A percentile compares a stretch with the other conserved stretches of the same genome.
phyloP scores from a whole-genome alignment of 352 stramenopile species.

The Aphanomyces astaci region DNA sequence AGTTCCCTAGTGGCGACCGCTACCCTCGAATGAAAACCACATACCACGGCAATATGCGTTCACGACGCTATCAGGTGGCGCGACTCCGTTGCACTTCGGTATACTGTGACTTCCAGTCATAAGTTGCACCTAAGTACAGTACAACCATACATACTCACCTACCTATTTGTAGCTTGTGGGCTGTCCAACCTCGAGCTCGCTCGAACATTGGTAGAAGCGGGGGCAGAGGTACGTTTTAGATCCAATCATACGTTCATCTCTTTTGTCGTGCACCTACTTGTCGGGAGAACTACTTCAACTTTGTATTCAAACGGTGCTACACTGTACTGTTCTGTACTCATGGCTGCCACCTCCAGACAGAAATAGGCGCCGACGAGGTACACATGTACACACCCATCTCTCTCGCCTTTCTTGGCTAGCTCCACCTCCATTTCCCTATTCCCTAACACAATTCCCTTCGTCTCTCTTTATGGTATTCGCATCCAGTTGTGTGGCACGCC shows the following conservation, averaged over 20 bases:
- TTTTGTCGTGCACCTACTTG: no score
- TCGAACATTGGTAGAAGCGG: slow-evolving; percentile 1
- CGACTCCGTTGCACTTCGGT: slow-evolving; percentile 42
- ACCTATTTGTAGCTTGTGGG: slow-evolving; percentile 13
- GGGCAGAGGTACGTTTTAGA: background rate
- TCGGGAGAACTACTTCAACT: no score
- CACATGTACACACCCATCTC: no score
- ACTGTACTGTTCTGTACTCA: no score
- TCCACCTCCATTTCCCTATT: no score
- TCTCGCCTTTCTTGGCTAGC: no score
- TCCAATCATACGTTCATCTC: no score
- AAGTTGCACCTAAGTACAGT: no score
- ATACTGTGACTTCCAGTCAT: slow-evolving; percentile 32
- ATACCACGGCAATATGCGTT: slow-evolving; percentile 38
- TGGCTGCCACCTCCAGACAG: background rate
- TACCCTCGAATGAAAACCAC: slow-evolving; percentile 40
- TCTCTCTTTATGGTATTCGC: background rate
- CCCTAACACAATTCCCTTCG: no score
- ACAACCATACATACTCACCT: no score
- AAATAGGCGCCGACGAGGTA: background rate
- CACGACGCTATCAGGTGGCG: slow-evolving; percentile 42
- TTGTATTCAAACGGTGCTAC: no score
- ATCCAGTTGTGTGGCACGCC: slow-evolving; percentile 3
- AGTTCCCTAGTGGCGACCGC: slow-evolving; percentile 31
- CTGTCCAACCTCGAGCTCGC: slow-evolving; percentile 1